Evolutionary conservation across 306 rosid genomes (phyloP), one percentile per base, ranked within the genome.

Genomic region (Lagenaria siceraria): DNA sequence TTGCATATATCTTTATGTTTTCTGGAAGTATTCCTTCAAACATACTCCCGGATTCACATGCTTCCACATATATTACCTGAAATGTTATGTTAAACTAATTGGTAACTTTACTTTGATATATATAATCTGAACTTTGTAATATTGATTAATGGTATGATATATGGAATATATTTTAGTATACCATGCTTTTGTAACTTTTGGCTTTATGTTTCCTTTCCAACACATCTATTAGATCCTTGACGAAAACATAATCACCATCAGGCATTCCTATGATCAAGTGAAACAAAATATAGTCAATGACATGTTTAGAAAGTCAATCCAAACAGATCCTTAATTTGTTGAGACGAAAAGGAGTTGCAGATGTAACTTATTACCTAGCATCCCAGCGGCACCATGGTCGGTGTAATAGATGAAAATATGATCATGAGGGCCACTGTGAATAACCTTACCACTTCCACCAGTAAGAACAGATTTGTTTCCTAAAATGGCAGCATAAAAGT

Each of bases 21-120:
- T 76, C 35, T 4, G 95, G 87, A 51, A 90, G 93, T 35, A 89
- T 58, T 15, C 97, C 96, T 10, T 85, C 90, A 64, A 93, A 93
- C 36, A 93, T 84, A 55, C 97, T 90, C 76, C 97, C 98, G 7
- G 90, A 17, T n/a, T 90, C 93, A 49, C 98, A 93, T 7, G 98
- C 93, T 83, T 93, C 98, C 15, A 90, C 0, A 77, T 93, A 93
- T 43, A 93, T 69, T 38, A 89, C 46, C 46, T 40, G 46, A 40
- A 7, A 7, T 40, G 8, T 33, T 40, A 8, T 40, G 46, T 40
- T 40, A 40, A n/a, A 40, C 46, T 9, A 40, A 40, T 40, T 40
- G 43, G 8, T 7, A 38, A 4, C 36, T 33, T 33, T 4, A 33
- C 46, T 40, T 40, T 40, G 46, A 40, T 40, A 40, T 40, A 40